Conservation (phyloP, 805 yeast species). For the Ascoidea rubescens region DNA sequence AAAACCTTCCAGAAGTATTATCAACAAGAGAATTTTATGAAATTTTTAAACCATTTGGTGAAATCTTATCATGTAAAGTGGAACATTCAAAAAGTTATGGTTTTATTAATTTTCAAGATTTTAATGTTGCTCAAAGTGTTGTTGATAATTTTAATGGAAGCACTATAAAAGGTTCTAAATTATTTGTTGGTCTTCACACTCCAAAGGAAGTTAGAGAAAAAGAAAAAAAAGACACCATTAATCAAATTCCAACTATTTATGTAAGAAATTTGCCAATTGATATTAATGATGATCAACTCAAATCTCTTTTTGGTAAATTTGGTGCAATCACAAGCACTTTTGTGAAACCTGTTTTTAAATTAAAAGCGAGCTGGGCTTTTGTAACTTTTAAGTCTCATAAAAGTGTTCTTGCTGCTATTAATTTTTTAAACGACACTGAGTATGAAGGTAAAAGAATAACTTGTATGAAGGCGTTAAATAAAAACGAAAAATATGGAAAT, state of each 20-base stretch:
- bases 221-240: background rate
- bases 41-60: constrained; percentile 32
- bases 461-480: constrained; percentile 18
- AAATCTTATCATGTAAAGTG: constrained; percentile 27
- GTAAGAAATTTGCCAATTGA: constrained; percentile 20
- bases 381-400: constrained; percentile 25
- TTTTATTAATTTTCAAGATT: constrained; percentile 23
- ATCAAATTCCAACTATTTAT: constrained; percentile 15
- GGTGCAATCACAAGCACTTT: constrained; percentile 23
- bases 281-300: constrained; percentile 17
- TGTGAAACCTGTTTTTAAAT: constrained; percentile 15
- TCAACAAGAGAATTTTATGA: constrained; percentile 35
- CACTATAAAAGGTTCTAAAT: constrained; percentile 16
- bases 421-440: constrained; percentile 16
- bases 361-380: constrained; percentile 23
- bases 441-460: constrained; percentile 17
- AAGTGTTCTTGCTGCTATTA: constrained; percentile 23
- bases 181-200: constrained; percentile 27
- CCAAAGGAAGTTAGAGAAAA: constrained; percentile 12
- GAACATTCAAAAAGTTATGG: constrained; percentile 25
- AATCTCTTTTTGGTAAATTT: constrained; percentile 15
- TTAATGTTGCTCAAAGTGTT: constrained; percentile 20
- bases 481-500: constrained; percentile 11
- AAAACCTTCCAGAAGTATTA: constrained; percentile 25
- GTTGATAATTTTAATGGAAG: constrained; percentile 19